A percentile compares a stretch with the other conserved stretches of the same genome.
phyloP scores from a whole-genome alignment of 1,139 yeast species.

The Saccharomyces hybrid region DNA sequence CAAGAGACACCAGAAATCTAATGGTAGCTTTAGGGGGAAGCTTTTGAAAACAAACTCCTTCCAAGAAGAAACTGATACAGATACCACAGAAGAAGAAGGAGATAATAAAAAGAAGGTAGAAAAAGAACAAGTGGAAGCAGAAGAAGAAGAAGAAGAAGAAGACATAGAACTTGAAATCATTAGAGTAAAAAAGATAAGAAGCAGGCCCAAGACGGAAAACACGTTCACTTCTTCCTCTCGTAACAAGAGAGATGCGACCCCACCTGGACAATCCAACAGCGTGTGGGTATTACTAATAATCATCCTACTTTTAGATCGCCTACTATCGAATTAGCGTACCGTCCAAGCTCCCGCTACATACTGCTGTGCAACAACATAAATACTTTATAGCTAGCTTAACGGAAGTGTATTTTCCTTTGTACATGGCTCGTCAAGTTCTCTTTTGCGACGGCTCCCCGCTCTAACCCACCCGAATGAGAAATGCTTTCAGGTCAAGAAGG shows the following conservation, averaged over 20 bases:
- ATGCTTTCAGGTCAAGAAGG: background rate
- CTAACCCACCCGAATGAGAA: background rate
- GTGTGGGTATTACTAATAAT: background rate
- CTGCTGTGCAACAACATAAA: background rate
- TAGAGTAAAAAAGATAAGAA: background rate
- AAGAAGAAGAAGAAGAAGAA: background rate
- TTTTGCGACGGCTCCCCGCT: background rate
- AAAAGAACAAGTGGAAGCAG: background rate
- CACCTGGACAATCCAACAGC: background rate
- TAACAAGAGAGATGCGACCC: background rate
- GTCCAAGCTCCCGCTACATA: background rate
- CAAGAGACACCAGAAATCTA: background rate
- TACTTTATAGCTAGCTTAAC: background rate
- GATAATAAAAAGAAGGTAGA: background rate
- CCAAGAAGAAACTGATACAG: background rate
- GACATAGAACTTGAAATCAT: background rate
- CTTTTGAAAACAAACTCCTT: background rate
- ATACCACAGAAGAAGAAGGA: background rate
- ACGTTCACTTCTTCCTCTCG: background rate
- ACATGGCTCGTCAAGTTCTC: background rate
- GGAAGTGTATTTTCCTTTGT: background rate
- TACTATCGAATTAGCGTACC: background rate
- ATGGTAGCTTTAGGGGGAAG: background rate
- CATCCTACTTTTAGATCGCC: background rate
- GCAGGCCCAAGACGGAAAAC: background rate